Percentiles rank a stretch among this genome's conserved stretches.
phyloP scores from a whole-genome alignment of 805 yeast genomes.

The Danielia oregonensis region DNA sequence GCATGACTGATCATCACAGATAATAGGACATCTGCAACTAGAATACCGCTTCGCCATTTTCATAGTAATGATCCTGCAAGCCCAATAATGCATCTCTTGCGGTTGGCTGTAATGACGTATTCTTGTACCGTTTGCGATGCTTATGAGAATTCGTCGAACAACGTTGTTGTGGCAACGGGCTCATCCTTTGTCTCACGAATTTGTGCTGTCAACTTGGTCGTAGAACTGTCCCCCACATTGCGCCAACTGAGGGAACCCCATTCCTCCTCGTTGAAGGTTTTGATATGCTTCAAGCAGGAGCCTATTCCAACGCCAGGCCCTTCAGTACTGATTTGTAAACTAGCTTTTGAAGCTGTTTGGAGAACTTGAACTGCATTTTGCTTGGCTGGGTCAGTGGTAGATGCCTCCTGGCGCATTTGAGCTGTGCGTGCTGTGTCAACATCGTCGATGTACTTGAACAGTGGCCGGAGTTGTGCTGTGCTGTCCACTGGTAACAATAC shows the following conservation, averaged over 20 bases:
- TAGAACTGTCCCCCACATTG: conserved; percentile 14
- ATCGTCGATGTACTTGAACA: conserved; percentile 74
- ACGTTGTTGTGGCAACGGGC: conserved; percentile 8
- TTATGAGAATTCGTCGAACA: conserved; percentile 24
- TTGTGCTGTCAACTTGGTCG: conserved; percentile 12
- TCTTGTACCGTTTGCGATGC: no score
- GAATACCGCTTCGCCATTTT: no score
- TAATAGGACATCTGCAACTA: no score
- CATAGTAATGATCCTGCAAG: no score
- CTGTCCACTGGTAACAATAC: conserved; percentile 63
- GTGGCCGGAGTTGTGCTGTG: conserved; percentile 77
- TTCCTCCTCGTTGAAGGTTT: conserved; percentile 38
- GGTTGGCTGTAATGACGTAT: no score
- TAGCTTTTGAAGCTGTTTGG: conserved; percentile 37
- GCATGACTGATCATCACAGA: no score
- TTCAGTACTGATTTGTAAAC: conserved; percentile 17
- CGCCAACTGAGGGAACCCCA: conserved; percentile 35
- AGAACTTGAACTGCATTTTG: conserved; percentile 35
- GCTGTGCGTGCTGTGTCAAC: conserved; percentile 42
- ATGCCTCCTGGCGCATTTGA: conserved; percentile 35
- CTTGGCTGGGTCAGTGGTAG: conserved; percentile 14
- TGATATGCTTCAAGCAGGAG: conserved; percentile 35
- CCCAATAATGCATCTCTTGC: no score
- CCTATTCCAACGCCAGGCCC: conserved; percentile 34
- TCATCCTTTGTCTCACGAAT: conserved; percentile 17